Evolutionary conservation across 495 filamentous ascomycete species (phyloP).

Genomic region (Coniosporium apollinis): DNA sequence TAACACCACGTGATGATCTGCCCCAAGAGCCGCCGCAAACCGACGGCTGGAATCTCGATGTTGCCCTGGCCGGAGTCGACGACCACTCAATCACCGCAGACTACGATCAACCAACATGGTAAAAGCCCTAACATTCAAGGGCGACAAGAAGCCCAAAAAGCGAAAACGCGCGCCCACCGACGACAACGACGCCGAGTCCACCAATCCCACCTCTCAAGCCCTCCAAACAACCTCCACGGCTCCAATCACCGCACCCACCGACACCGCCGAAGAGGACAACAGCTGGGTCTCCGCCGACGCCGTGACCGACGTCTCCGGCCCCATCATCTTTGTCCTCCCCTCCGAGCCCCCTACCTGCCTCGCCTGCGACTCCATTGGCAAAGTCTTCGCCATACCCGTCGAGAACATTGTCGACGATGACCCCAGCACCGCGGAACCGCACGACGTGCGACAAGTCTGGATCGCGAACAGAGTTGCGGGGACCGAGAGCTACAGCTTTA

Average conservation of each 20-base stretch:
- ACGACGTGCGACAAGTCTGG: constrained; percentile 92
- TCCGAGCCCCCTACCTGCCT: constrained; percentile 51
- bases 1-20: too few relatives aligned
- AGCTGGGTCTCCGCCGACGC: constrained; percentile 81
- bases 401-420: constrained; percentile 74
- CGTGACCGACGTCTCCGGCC: constrained; percentile 60
- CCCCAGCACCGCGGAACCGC: constrained; percentile 68
- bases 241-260: constrained; percentile 16
- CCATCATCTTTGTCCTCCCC: constrained; percentile 64
- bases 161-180: constrained; percentile 60
- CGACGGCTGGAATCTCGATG: too few relatives aligned
- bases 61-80: too few relatives aligned
- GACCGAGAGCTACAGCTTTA: constrained; percentile 65
- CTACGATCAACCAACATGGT: too few relatives aligned
- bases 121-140: constrained; percentile 85
- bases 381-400: constrained; percentile 59
- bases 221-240: constrained; percentile 20
- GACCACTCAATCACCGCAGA: too few relatives aligned
- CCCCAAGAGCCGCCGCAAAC: too few relatives aligned
- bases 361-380: constrained; percentile 69
- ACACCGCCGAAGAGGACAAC: constrained; percentile 46
- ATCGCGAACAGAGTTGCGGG: constrained; percentile 73
- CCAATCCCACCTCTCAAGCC: constrained; percentile 24
- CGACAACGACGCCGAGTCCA: constrained; percentile 17
- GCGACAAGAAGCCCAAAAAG: constrained; percentile 74